Percentiles rank a stretch among this genome's conserved stretches.
Conservation (phyloP, 306 rosid genomes). For the Pterocarpus santalinus region DNA sequence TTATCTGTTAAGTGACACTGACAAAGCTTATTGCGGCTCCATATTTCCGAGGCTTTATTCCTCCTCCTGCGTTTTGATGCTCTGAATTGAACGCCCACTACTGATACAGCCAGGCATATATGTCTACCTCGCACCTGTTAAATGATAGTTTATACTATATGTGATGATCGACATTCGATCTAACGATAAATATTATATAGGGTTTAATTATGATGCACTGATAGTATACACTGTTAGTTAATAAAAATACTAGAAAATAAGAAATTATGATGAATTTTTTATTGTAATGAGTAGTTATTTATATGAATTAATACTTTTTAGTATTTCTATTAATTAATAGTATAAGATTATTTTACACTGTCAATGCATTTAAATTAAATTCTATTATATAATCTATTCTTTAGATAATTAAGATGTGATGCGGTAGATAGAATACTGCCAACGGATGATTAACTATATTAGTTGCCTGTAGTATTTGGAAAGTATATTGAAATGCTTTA, state of each 20-base stretch:
- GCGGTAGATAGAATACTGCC: neutral
- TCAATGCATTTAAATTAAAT: no score
- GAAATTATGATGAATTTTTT: no score
- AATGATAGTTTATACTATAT: neutral
- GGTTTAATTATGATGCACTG: no score
- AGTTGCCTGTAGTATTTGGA: neutral
- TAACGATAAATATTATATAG: no score
- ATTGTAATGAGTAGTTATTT: no score
- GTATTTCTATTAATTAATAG: no score
- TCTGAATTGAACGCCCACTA: constrained; percentile 2
- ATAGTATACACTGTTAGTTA: no score
- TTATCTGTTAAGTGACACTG: constrained; percentile 15
- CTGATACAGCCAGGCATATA: constrained; percentile 3
- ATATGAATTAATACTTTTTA: no score
- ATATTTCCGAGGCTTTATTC: constrained; percentile 27
- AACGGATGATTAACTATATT: neutral
- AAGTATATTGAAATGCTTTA: neutral
- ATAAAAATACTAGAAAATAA: no score
- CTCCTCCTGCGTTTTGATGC: neutral
- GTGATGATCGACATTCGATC: neutral
- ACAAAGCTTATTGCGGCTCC: constrained; percentile 43
- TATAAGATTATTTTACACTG: no score
- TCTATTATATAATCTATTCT: neutral
- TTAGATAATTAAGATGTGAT: neutral
- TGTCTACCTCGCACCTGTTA: neutral